These are phyloP conservation scores for Pseudocercospora pini-densiflorae DNA, from an alignment of 2,329 filamentous ascomycete genomes.

Conservation along the genomic window DNA sequence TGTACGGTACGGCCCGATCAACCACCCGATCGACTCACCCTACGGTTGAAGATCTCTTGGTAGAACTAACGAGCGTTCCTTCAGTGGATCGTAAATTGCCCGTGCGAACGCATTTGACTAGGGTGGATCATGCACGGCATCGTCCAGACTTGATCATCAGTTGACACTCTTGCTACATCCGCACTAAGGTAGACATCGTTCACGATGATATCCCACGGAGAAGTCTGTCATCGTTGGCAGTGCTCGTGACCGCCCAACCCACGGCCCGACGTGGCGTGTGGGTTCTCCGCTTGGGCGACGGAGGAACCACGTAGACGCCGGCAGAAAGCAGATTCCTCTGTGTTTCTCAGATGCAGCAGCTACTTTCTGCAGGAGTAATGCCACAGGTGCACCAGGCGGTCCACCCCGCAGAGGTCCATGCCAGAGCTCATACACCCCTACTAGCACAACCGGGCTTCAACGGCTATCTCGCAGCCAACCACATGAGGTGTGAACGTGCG, in stretches of 20 bases:
- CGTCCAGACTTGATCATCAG: slow-evolving; percentile 18
- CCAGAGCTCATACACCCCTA: slow-evolving; percentile 32
- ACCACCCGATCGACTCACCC: slow-evolving; percentile 22
- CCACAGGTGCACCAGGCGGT: slow-evolving; percentile 34
- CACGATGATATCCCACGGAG: background rate
- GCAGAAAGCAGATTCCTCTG: slow-evolving; percentile 16
- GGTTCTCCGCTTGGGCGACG: slow-evolving; percentile 19
- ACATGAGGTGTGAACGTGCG: slow-evolving; percentile 33
- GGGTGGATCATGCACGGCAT: slow-evolving; percentile 21
- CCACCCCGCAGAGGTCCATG: slow-evolving; percentile 37
- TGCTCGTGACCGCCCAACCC: slow-evolving; percentile 17
- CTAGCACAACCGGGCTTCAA: slow-evolving; percentile 35
- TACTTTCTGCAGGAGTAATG: slow-evolving; percentile 31
- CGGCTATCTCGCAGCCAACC: slow-evolving; percentile 39
- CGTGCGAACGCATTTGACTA: slow-evolving; percentile 24
- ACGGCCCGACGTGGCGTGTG: slow-evolving; percentile 19
- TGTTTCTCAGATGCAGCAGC: slow-evolving; percentile 28
- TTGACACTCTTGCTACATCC: slow-evolving; percentile 4
- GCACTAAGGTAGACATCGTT: background rate
- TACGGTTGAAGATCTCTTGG: slow-evolving; percentile 23
- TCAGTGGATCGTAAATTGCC: slow-evolving; percentile 20
- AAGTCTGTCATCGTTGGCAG: background rate
- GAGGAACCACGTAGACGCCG: slow-evolving; percentile 22
- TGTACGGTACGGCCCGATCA: slow-evolving; percentile 22
- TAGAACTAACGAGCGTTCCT: slow-evolving; percentile 15